Conservation (phyloP, 208 protist genomes). For the Acanthamoeba royreba region DNA sequence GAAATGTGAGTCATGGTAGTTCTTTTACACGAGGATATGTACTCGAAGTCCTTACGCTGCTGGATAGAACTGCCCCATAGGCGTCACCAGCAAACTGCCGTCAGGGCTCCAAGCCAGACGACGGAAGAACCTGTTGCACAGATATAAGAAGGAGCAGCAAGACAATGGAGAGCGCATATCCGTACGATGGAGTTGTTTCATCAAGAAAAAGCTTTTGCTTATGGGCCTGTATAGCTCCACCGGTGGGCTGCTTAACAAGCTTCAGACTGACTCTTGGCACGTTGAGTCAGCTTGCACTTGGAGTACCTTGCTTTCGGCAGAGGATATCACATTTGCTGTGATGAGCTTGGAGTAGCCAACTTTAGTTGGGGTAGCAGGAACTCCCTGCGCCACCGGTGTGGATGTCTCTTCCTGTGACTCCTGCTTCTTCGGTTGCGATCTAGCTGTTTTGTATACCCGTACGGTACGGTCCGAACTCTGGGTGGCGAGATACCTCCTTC, state of each 20-base stretch:
- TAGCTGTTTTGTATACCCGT: background rate
- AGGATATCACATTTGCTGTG: background rate
- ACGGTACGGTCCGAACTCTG: conserved; percentile 6
- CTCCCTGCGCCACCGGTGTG: too few relatives aligned
- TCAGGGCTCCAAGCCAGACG: conserved; percentile 31
- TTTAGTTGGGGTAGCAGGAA: background rate
- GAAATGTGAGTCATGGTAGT: too few relatives aligned
- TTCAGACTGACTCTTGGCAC: too few relatives aligned
- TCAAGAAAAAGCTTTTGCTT: conserved; percentile 5
- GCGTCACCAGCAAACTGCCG: conserved; percentile 11
- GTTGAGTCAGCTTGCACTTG: too few relatives aligned
- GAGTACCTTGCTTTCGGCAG: background rate
- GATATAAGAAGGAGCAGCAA: background rate
- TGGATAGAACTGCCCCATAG: background rate
- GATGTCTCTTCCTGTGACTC: background rate
- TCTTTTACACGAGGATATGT: too few relatives aligned
- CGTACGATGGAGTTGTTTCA: background rate
- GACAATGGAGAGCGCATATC: too few relatives aligned
- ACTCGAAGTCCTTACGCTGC: too few relatives aligned
- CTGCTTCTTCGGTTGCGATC: background rate
- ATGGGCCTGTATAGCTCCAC: background rate
- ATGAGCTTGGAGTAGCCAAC: background rate
- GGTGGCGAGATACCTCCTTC: background rate
- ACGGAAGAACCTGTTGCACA: background rate
- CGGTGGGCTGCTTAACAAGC: too few relatives aligned